A percentile compares a stretch with the other conserved stretches of the same genome.
phyloP scores from a whole-genome alignment of 495 filamentous ascomycete species.

The Aspergillus incahuasiensis region DNA sequence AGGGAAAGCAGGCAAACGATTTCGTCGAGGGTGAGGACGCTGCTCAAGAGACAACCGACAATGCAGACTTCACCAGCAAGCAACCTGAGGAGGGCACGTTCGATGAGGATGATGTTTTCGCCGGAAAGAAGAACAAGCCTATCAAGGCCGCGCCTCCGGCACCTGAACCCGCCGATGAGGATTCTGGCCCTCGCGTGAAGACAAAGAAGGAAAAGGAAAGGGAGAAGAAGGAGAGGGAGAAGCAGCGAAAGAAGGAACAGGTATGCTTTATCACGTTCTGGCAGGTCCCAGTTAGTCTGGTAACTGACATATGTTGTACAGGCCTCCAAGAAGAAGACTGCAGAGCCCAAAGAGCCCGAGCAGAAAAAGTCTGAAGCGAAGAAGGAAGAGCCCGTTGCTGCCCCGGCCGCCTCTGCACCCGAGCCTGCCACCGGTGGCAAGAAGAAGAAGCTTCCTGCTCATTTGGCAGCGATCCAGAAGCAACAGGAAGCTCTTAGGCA shows the following conservation, averaged over 20 bases:
- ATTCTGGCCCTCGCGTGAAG: conserved; percentile 64
- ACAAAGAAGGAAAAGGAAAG: conserved; percentile 97
- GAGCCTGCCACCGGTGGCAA: conserved; percentile 54
- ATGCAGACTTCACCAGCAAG: conserved; percentile 57
- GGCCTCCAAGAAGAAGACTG: conserved; percentile 59
- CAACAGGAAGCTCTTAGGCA: conserved; percentile 80
- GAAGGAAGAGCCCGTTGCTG: conserved; percentile 37
- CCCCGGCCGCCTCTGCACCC: conserved; percentile 23
- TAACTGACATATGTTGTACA: conserved; percentile 23
- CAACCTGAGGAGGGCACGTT: conserved; percentile 78
- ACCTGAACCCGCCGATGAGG: conserved; percentile 42
- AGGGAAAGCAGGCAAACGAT: conserved; percentile 69
- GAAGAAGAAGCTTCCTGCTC: conserved; percentile 86
- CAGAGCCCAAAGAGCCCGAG: conserved; percentile 26
- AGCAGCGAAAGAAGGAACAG: conserved; percentile 91
- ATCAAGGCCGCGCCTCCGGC: conserved; percentile 45
- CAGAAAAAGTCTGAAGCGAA: conserved; percentile 32
- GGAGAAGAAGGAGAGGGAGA: conserved; percentile 89
- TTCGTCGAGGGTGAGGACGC: conserved; percentile 69
- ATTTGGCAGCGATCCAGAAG: conserved; percentile 77
- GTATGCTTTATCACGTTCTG: conserved; percentile 33
- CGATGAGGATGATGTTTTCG: conserved; percentile 78
- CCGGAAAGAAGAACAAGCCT: conserved; percentile 61
- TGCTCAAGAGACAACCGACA: conserved; percentile 33
- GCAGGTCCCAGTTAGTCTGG: background rate